Percentiles rank a stretch among this genome's conserved stretches.
phyloP scores from a whole-genome alignment of 2,329 filamentous ascomycete species.

The Aspergillus sojae region DNA sequence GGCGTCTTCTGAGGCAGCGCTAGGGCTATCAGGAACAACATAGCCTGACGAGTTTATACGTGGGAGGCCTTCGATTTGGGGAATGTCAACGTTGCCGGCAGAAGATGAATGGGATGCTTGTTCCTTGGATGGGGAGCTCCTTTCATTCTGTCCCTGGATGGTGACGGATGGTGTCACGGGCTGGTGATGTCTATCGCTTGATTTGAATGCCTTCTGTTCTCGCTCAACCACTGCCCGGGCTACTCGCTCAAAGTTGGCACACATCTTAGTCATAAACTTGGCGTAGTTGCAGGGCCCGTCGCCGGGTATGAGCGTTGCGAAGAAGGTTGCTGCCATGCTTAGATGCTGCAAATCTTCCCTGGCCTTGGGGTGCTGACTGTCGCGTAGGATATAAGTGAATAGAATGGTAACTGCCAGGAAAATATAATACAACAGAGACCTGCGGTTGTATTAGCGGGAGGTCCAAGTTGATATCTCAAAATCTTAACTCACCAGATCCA shows the following conservation, averaged over 20 bases:
- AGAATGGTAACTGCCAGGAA: conserved; percentile 89
- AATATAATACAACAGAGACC: conserved; percentile 89
- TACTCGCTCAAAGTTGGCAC: conserved; percentile 89
- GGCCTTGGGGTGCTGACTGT: conserved; percentile 78
- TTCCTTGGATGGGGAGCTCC: conserved; percentile 8
- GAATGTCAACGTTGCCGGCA: conserved; percentile 23
- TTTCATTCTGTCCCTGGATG: not conserved
- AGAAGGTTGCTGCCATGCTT: conserved; percentile 84
- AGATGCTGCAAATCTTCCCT: conserved; percentile 84
- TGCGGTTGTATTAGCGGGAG: conserved; percentile 27
- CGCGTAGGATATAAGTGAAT: conserved; percentile 91
- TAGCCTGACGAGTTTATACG: conserved; percentile 37
- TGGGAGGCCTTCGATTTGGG: conserved; percentile 33
- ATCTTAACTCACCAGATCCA: conserved; percentile 78
- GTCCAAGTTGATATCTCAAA: not conserved
- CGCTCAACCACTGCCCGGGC: conserved; percentile 84
- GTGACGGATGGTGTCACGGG: conserved; percentile 6
- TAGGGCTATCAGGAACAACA: conserved; percentile 32
- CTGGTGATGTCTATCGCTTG: conserved; percentile 25
- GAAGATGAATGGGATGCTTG: conserved; percentile 10
- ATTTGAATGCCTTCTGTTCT: conserved; percentile 69
- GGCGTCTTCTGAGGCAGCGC: conserved; percentile 3
- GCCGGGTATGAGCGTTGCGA: conserved; percentile 74
- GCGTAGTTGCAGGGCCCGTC: conserved; percentile 85
- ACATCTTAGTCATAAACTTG: conserved; percentile 86